Evolutionary conservation across 805 yeast species (phyloP).

Genomic region (Komagataella kurtzmanii): DNA sequence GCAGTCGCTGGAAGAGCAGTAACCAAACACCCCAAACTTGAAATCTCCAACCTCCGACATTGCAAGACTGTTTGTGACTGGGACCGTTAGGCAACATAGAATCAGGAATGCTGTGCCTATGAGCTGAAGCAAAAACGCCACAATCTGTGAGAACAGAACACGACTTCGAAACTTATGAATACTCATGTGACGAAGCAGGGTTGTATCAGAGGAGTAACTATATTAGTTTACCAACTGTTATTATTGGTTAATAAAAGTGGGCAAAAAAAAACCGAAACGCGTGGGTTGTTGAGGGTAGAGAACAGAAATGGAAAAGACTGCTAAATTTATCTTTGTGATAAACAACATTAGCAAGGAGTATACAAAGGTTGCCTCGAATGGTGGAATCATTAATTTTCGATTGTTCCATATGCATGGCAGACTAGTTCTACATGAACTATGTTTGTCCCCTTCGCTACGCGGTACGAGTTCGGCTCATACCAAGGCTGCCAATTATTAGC

Average conservation of each 20-base stretch:
- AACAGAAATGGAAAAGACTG: background rate
- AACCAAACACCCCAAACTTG: constrained; percentile 57
- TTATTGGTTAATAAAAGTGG: background rate
- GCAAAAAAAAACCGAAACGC: background rate
- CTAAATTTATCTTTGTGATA: background rate
- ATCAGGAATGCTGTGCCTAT: constrained; percentile 50
- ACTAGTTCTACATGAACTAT: background rate
- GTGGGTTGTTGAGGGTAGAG: background rate
- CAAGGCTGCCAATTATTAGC: background rate
- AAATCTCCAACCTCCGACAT: constrained; percentile 31
- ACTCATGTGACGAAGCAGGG: background rate
- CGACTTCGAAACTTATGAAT: background rate
- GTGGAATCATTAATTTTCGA: background rate
- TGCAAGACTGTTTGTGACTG: constrained; percentile 34
- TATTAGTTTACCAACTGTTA: background rate
- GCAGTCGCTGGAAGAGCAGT: constrained; percentile 32
- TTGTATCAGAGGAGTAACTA: background rate
- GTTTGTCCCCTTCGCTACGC: background rate
- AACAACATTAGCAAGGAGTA: background rate
- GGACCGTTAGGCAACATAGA: constrained; percentile 47
- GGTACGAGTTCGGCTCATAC: background rate
- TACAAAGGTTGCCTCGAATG: background rate
- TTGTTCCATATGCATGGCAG: background rate
- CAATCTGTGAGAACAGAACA: constrained; percentile 6
- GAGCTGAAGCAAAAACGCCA: constrained; percentile 28